Conservation (phyloP, 2,329 filamentous ascomycete species). For the Apiospora kogelbergensis region DNA sequence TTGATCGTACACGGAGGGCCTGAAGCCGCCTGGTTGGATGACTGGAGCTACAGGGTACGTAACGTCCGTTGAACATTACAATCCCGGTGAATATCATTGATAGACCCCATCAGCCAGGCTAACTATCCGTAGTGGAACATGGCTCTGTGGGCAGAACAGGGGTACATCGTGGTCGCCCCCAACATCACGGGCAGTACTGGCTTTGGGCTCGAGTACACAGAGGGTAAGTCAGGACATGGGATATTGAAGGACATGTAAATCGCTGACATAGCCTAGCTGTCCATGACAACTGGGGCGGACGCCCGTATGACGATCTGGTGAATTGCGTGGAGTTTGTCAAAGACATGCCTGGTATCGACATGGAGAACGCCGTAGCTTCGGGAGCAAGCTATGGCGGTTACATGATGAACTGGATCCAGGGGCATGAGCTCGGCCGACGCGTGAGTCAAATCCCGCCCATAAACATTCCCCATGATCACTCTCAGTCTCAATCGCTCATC, state of each 20-base stretch:
- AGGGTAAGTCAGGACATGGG: conserved; percentile 22
- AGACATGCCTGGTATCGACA: conserved; percentile 52
- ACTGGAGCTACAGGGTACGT: conserved; percentile 46
- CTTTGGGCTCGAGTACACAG: conserved; percentile 45
- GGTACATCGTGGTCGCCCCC: conserved; percentile 59
- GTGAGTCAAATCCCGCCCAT: conserved; percentile 21
- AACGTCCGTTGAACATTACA: not conserved
- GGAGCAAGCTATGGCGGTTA: conserved; percentile 60
- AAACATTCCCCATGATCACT: not conserved
- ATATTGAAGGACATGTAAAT: not conserved
- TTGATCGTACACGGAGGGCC: conserved; percentile 41
- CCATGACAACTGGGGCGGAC: conserved; percentile 51
- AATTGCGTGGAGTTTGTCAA: conserved; percentile 53
- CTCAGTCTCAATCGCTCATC: not conserved
- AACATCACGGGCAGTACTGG: conserved; percentile 59
- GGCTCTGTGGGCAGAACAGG: conserved; percentile 59
- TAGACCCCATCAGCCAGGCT: not conserved
- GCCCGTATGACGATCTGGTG: conserved; percentile 55
- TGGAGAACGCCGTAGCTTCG: conserved; percentile 48
- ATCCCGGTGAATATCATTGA: not conserved
- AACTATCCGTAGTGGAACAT: conserved; percentile 45
- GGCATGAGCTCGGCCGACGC: conserved; percentile 49
- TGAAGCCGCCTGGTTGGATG: conserved; percentile 49
- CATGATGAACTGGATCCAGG: conserved; percentile 60
- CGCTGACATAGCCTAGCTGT: conserved; percentile 40